Conservation (phyloP, 1,284 basidiomycete genomes). For the Boletus mariae region DNA sequence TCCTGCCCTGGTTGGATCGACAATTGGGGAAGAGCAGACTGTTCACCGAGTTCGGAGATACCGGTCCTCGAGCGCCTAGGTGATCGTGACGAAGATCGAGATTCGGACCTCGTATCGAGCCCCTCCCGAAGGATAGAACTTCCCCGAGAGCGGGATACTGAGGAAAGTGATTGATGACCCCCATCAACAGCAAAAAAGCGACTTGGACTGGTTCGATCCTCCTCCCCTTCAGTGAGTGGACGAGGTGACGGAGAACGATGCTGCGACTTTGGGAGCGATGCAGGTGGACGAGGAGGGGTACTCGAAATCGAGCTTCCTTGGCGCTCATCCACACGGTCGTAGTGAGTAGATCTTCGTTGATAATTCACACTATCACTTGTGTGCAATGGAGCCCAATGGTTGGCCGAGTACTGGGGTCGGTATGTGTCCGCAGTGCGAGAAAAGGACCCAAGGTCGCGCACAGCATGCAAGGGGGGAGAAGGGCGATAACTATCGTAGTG, state of each 20-base stretch:
- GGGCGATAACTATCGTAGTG: slow-evolving; percentile 46
- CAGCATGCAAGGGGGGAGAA: slow-evolving; percentile 20
- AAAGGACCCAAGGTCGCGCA: slow-evolving; percentile 33
- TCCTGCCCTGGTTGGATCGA: slow-evolving; percentile 26
- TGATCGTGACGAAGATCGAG: slow-evolving; percentile 39
- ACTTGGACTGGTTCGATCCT: slow-evolving; percentile 3
- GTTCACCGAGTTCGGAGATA: slow-evolving; percentile 29
- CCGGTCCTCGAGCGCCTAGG: slow-evolving; percentile 34
- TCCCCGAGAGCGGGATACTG: slow-evolving; percentile 21
- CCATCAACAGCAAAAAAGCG: slow-evolving; percentile 7
- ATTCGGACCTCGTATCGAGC: slow-evolving; percentile 28
- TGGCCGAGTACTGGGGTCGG: slow-evolving; percentile 38
- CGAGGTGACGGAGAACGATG: slow-evolving; percentile 21
- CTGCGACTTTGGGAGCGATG: slow-evolving; percentile 18
- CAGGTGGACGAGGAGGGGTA: slow-evolving; percentile 27
- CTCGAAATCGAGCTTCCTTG: slow-evolving; percentile 35
- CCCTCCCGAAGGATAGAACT: slow-evolving; percentile 27
- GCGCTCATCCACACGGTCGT: slow-evolving; percentile 28
- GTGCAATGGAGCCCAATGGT: slow-evolving; percentile 21
- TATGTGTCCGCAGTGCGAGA: slow-evolving; percentile 37
- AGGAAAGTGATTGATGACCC: slow-evolving; percentile 13
- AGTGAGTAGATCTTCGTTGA: slow-evolving; percentile 14
- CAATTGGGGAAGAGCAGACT: slow-evolving; percentile 15
- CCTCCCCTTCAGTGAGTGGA: slow-evolving; percentile 9
- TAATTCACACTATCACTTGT: slow-evolving; percentile 16